Evolutionary conservation across 2,329 filamentous ascomycete species (phyloP).

Genomic region (Neonectria faginata): DNA sequence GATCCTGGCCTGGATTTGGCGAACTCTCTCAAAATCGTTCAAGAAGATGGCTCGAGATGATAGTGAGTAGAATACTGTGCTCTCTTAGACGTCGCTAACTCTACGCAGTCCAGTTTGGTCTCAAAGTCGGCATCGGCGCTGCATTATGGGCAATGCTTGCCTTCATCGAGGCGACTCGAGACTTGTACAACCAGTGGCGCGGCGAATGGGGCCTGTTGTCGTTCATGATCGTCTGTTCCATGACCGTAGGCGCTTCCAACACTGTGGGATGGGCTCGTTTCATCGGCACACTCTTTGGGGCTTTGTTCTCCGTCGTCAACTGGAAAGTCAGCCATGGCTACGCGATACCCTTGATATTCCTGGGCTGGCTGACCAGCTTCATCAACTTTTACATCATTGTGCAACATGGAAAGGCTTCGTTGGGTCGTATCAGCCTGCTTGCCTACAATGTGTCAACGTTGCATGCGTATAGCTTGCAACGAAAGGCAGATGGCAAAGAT

Average conservation of each 20-base stretch:
- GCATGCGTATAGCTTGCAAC: slow-evolving; percentile 90
- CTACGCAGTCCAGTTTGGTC: slow-evolving; percentile 73
- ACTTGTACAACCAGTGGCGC: slow-evolving; percentile 86
- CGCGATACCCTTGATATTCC: slow-evolving; percentile 77
- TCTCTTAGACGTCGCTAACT: slow-evolving; percentile 56
- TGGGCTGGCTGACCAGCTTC: slow-evolving; percentile 84
- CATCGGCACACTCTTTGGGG: slow-evolving; percentile 85
- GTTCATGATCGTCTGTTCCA: slow-evolving; percentile 98
- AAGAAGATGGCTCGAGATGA: slow-evolving; percentile 59
- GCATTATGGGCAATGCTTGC: slow-evolving; percentile 89
- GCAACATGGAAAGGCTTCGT: slow-evolving; percentile 83
- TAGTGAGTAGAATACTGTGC: slow-evolving; percentile 52
- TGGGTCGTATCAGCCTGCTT: slow-evolving; percentile 92
- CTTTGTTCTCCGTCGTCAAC: slow-evolving; percentile 77
- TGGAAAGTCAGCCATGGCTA: slow-evolving; percentile 85
- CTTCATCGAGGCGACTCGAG: slow-evolving; percentile 81
- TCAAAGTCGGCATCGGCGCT: slow-evolving; percentile 93
- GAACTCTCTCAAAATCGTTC: slow-evolving; percentile 51
- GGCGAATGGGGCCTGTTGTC: slow-evolving; percentile 97
- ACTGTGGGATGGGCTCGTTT: slow-evolving; percentile 90
- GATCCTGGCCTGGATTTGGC: slow-evolving; percentile 38
- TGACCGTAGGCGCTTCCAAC: slow-evolving; percentile 98
- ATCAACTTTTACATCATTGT: slow-evolving; percentile 92
- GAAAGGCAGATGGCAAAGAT: slow-evolving; percentile 73
- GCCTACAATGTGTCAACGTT: slow-evolving; percentile 96